A percentile compares a stretch with the other conserved stretches of the same genome.
Conservation (phyloP, 805 yeast species). For the Candida coquimbonensis region DNA sequence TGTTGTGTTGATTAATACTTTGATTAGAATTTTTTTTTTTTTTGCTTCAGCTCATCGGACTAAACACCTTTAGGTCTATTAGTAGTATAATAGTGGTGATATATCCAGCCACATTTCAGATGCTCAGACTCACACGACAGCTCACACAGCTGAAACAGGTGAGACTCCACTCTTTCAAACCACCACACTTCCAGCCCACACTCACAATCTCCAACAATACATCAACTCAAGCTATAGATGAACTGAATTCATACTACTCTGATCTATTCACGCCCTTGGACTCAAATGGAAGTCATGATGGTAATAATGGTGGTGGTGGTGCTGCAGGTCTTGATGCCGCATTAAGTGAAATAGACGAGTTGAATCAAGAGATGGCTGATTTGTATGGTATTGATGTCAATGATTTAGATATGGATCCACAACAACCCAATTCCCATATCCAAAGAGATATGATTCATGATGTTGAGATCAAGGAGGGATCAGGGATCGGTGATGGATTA, state of each 20-base stretch:
- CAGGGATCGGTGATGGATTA: neutral
- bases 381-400: slow-evolving; percentile 16
- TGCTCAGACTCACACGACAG: too few species aligned
- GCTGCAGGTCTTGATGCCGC: too few species aligned
- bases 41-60: neutral
- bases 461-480: neutral
- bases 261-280: slow-evolving; percentile 25
- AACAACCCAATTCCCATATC: too few species aligned
- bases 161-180: neutral
- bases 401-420: too few species aligned
- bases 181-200: neutral
- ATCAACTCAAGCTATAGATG: slow-evolving; percentile 12
- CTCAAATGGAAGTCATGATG: too few species aligned
- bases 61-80: too few species aligned
- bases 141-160: too few species aligned
- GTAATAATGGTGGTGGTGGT: too few species aligned
- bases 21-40: neutral
- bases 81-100: too few species aligned
- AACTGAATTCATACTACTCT: slow-evolving; percentile 28
- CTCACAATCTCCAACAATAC: neutral
- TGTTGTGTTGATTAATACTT: neutral
- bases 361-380: slow-evolving; percentile 28
- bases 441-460: too few species aligned
- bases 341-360: slow-evolving; percentile 22
- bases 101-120: too few species aligned